Conservation (phyloP, 768 basidiomycete species). For the Rhizopogon vulgaris region DNA sequence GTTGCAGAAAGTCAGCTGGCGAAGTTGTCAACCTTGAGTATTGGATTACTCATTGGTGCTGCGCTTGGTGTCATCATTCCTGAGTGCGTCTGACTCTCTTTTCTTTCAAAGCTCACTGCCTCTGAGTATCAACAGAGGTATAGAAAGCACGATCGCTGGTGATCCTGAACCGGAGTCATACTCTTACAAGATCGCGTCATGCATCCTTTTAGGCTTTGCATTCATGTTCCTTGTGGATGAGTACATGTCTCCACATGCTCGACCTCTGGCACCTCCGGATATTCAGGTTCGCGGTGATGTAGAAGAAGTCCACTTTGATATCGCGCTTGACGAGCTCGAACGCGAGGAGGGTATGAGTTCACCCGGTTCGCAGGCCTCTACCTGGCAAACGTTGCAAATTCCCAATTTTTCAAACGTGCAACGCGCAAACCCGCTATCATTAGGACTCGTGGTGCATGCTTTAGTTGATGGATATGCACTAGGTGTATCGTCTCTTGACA, state of each 20-base stretch:
- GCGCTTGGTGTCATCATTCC: slow-evolving; percentile 90
- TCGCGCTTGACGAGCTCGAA: slow-evolving; percentile 56
- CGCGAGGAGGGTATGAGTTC: slow-evolving; percentile 27
- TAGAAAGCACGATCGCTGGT: slow-evolving; percentile 50
- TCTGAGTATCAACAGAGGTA: slow-evolving; percentile 44
- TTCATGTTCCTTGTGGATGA: slow-evolving; percentile 63
- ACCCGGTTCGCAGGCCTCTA: slow-evolving; percentile 5
- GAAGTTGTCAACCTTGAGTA: slow-evolving; percentile 54
- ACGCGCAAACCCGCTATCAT: slow-evolving; percentile 64
- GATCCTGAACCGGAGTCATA: slow-evolving; percentile 35
- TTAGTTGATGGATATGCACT: slow-evolving; percentile 90
- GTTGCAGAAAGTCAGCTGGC: slow-evolving; percentile 39
- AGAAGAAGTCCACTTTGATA: slow-evolving; percentile 48
- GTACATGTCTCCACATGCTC: slow-evolving; percentile 46
- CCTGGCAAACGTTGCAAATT: slow-evolving; percentile 8
- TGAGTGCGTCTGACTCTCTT: slow-evolving; percentile 53
- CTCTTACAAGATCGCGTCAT: slow-evolving; percentile 51
- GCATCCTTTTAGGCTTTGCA: slow-evolving; percentile 55
- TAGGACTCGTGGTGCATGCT: slow-evolving; percentile 84
- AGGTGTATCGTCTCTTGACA: slow-evolving; percentile 62
- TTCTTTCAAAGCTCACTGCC: neutral
- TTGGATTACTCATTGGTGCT: slow-evolving; percentile 83
- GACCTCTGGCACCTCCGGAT: slow-evolving; percentile 20
- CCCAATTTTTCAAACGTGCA: slow-evolving; percentile 20
- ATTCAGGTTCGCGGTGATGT: neutral